Evolutionary conservation across 2,329 filamentous ascomycete genomes (phyloP).

Genomic region (Alternaria viburni): DNA sequence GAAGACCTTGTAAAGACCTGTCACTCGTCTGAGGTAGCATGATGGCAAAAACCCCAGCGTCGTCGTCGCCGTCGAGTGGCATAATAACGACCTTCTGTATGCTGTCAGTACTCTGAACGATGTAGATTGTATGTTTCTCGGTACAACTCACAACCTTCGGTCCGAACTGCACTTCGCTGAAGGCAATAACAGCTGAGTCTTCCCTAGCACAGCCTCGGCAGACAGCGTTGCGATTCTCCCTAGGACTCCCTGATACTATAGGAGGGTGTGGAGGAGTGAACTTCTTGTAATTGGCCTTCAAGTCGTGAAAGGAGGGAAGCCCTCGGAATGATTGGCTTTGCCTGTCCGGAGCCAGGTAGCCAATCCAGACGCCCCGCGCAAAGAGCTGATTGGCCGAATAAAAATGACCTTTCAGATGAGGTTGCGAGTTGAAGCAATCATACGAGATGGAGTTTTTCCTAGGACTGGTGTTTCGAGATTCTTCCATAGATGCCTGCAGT

Average conservation of each 20-base stretch:
- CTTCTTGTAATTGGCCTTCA: conserved; percentile 15
- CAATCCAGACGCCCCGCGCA: conserved; percentile 28
- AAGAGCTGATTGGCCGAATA: conserved; percentile 20
- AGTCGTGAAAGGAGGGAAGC: conserved; percentile 17
- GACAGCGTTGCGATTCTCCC: conserved; percentile 17
- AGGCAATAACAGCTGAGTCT: conserved; percentile 14
- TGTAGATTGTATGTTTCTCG: background rate
- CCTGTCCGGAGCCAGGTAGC: conserved; percentile 22
- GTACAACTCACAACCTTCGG: conserved; percentile 13
- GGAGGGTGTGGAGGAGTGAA: conserved; percentile 16
- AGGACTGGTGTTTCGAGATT: background rate
- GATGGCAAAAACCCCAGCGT: conserved; percentile 26
- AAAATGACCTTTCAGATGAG: conserved; percentile 15
- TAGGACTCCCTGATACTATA: background rate
- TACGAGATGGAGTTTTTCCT: background rate
- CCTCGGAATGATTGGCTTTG: conserved; percentile 15
- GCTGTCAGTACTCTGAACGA: background rate
- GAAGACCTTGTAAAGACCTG: conserved; percentile 16
- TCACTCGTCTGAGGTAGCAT: conserved; percentile 21
- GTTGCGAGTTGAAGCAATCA: conserved; percentile 19
- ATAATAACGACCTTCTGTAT: conserved; percentile 26
- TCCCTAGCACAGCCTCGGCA: conserved; percentile 26
- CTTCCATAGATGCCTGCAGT: background rate
- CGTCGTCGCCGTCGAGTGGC: conserved; percentile 20
- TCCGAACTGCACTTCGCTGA: conserved; percentile 21